Conservation (phyloP, 495 filamentous ascomycete genomes). For the Lasiosphaeria miniovina region DNA sequence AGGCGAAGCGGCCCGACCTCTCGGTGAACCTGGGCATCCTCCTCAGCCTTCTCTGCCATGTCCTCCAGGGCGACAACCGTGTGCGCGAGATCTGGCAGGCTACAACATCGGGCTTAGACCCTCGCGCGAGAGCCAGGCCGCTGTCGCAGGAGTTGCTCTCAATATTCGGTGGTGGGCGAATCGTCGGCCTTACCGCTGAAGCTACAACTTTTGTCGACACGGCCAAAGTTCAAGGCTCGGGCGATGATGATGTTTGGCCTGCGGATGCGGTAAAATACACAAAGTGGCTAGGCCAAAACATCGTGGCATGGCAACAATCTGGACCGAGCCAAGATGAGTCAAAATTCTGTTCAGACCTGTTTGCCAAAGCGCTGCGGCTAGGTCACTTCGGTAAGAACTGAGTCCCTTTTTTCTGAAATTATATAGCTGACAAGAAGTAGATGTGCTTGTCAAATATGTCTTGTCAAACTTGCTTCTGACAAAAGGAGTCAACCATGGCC, state of each 20-base stretch:
- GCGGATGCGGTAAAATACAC: conserved; percentile 62
- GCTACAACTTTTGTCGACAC: conserved; percentile 51
- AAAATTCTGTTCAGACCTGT: conserved; percentile 58
- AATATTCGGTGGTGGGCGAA: conserved; percentile 65
- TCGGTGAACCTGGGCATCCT: conserved; percentile 40
- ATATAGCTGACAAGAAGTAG: conserved; percentile 37
- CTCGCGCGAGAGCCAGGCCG: conserved; percentile 25
- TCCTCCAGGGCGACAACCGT: conserved; percentile 57
- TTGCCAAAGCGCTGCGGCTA: conserved; percentile 63
- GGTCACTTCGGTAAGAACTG: conserved; percentile 64
- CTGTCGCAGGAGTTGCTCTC: conserved; percentile 34
- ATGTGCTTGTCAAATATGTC: conserved; percentile 51
- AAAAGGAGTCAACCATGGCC: conserved; percentile 23
- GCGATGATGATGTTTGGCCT: conserved; percentile 54
- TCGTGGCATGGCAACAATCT: conserved; percentile 50
- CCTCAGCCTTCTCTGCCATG: conserved; percentile 44
- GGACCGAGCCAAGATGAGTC: conserved; percentile 37
- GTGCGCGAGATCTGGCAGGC: conserved; percentile 51
- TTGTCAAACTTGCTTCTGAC: conserved; percentile 46
- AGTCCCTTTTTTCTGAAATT: background rate
- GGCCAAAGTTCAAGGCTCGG: conserved; percentile 27
- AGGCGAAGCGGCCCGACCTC: conserved; percentile 33
- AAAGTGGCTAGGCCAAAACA: conserved; percentile 69
- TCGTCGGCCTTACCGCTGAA: conserved; percentile 72
- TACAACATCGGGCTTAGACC: conserved; percentile 12